These are phyloP conservation scores for Sherardia arvensis DNA, from an alignment of 257 asterid species.

Conservation along the genomic window DNA sequence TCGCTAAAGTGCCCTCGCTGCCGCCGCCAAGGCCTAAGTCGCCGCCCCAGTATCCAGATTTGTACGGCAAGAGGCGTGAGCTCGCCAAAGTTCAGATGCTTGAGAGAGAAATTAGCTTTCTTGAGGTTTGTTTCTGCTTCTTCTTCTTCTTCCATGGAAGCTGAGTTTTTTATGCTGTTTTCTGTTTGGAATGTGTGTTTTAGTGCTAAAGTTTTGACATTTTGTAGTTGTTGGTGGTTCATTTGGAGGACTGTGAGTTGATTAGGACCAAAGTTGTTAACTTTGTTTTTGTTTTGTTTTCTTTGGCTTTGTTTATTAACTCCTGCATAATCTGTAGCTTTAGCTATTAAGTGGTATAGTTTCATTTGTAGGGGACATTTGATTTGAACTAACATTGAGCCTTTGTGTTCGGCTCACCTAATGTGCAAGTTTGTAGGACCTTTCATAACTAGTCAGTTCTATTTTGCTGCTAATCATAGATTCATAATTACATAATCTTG, in stretches of 20 bases:
- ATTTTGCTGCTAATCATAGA: slow-evolving; percentile 6
- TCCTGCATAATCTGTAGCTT: slow-evolving; percentile 4
- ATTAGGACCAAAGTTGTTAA: not conserved
- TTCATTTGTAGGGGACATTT: slow-evolving; percentile 15
- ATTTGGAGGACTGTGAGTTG: not conserved
- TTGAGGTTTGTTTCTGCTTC: slow-evolving; percentile 33
- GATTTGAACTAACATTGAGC: slow-evolving; percentile 1
- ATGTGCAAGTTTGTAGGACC: not conserved
- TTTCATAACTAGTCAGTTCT: not conserved
- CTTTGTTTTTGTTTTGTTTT: slow-evolving; percentile 1
- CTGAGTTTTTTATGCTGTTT: not conserved
- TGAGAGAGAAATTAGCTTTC: slow-evolving; percentile 80
- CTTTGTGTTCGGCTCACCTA: not conserved
- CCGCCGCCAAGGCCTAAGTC: slow-evolving; percentile 89
- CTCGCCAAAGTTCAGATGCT: slow-evolving; percentile 63
- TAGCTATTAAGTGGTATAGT: not conserved
- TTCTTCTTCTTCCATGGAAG: not conserved
- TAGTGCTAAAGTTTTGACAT: not conserved
- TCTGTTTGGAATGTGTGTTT: slow-evolving; percentile 1
- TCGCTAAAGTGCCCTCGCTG: slow-evolving; percentile 40
- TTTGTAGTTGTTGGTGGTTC: not conserved
- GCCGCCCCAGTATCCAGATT: slow-evolving; percentile 84
- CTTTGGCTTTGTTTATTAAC: slow-evolving; percentile 1
- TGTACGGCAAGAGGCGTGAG: slow-evolving; percentile 81
- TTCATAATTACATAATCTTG: not conserved